A percentile compares a stretch with the other conserved stretches of the same genome.
Conservation (phyloP, 768 basidiomycete genomes). For the Xerocomus brunneocitrinus region DNA sequence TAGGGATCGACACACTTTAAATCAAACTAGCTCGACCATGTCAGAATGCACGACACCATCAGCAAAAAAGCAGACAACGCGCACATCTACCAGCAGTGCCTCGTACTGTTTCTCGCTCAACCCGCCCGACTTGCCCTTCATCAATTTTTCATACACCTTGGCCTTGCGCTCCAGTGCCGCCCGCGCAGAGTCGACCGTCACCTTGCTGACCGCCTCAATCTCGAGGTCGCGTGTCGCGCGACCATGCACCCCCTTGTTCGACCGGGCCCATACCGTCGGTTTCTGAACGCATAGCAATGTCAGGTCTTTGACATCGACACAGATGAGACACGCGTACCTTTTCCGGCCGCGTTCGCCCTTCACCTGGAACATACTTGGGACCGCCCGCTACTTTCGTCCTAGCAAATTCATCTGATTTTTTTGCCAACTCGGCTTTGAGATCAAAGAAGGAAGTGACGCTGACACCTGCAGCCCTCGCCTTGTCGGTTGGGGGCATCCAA, state of each 20-base stretch:
- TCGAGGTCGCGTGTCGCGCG: conserved; percentile 68
- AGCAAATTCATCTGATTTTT: conserved; percentile 53
- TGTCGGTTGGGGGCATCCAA: conserved; percentile 44
- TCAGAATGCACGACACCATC: neutral
- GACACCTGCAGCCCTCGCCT: conserved; percentile 65
- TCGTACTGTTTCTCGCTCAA: conserved; percentile 72
- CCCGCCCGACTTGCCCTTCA: conserved; percentile 74
- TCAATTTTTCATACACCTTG: conserved; percentile 73
- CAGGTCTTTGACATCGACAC: neutral
- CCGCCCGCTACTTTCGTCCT: conserved; percentile 61
- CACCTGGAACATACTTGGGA: conserved; percentile 48
- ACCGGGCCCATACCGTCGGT: conserved; percentile 69
- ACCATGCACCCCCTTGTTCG: conserved; percentile 67
- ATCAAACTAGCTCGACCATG: conserved; percentile 52
- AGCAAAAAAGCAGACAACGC: conserved; percentile 23
- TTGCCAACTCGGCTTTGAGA: conserved; percentile 57
- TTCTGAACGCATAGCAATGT: conserved; percentile 43
- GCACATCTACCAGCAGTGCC: conserved; percentile 69
- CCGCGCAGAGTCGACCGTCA: conserved; percentile 68
- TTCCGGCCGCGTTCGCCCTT: conserved; percentile 55
- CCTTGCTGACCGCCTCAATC: conserved; percentile 61
- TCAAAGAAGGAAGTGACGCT: conserved; percentile 78
- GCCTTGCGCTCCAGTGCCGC: conserved; percentile 73
- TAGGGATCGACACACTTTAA: conserved; percentile 48
- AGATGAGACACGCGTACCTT: conserved; percentile 45